Evolutionary conservation across 1,139 yeast species (phyloP).

Genomic region (Protomyces pachydermus): DNA sequence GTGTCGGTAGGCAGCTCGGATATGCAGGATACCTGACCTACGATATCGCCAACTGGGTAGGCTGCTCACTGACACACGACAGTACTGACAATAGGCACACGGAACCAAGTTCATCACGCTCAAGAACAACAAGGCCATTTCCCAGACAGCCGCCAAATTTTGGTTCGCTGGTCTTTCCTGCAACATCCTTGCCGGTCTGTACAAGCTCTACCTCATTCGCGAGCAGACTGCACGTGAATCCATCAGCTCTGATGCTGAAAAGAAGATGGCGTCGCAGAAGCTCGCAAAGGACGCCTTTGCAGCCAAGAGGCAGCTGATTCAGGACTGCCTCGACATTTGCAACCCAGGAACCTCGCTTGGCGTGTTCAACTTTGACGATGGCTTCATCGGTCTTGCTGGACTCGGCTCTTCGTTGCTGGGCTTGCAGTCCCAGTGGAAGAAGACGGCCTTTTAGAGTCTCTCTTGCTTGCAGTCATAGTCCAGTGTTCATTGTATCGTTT

Average conservation of each 20-base stretch:
- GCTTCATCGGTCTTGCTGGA: slow-evolving; percentile 81
- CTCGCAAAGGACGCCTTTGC: slow-evolving; percentile 41
- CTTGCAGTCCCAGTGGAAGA: slow-evolving; percentile 63
- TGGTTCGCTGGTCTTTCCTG: slow-evolving; percentile 74
- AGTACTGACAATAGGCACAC: slow-evolving; percentile 37
- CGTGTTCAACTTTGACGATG: slow-evolving; percentile 60
- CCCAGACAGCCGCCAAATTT: slow-evolving; percentile 48
- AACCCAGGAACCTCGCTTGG: slow-evolving; percentile 70
- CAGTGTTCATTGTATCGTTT: neutral
- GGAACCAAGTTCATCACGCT: slow-evolving; percentile 35
- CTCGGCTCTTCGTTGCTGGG: slow-evolving; percentile 76
- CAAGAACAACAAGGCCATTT: slow-evolving; percentile 33
- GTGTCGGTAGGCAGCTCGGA: slow-evolving; percentile 63
- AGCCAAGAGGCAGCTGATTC: slow-evolving; percentile 62
- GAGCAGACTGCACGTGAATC: slow-evolving; percentile 2
- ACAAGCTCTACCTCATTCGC: slow-evolving; percentile 37
- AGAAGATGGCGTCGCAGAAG: slow-evolving; percentile 40
- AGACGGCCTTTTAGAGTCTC: slow-evolving; percentile 27
- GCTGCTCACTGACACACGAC: slow-evolving; percentile 38
- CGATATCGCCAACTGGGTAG: slow-evolving; percentile 69
- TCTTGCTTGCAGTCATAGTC: neutral
- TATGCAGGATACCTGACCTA: slow-evolving; percentile 69
- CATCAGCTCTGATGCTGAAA: slow-evolving; percentile 42
- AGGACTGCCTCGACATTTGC: slow-evolving; percentile 73
- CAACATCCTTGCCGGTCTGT: slow-evolving; percentile 50